Percentiles rank a stretch among this genome's conserved stretches.
These are phyloP conservation scores for Cyanidioschyzon merolae DNA, from an alignment of 23 red algal genomes.

Conservation along the genomic window DNA sequence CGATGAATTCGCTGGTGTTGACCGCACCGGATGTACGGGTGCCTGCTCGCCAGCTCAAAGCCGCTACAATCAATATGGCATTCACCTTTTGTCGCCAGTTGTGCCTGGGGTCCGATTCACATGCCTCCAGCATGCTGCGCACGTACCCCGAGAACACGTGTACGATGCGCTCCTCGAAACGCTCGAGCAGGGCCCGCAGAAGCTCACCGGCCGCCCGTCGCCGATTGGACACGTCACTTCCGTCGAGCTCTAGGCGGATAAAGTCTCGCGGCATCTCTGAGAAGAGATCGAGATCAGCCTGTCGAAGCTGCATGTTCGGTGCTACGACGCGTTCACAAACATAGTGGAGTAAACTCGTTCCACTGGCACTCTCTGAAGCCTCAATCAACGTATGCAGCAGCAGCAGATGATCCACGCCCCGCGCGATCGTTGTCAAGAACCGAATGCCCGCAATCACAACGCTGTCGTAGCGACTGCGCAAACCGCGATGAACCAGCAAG, in stretches of 20 bases:
- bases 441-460: slow-evolving; percentile 75
- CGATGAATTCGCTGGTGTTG: slow-evolving; percentile 48
- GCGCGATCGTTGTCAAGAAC: slow-evolving; percentile 60
- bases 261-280: slow-evolving; percentile 89
- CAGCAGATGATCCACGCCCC: slow-evolving; percentile 48
- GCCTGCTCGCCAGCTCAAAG: slow-evolving; percentile 84
- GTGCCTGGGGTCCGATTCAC: slow-evolving; percentile 17
- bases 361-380: background rate
- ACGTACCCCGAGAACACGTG: slow-evolving; percentile 57
- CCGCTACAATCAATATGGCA: slow-evolving; percentile 80
- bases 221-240: slow-evolving; percentile 68
- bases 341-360: slow-evolving; percentile 5
- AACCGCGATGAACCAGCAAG: slow-evolving; percentile 52
- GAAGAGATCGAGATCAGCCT: slow-evolving; percentile 83
- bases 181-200: slow-evolving; percentile 59
- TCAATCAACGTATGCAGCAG: slow-evolving; percentile 39
- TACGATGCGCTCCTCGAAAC: slow-evolving; percentile 55
- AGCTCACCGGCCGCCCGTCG: slow-evolving; percentile 73
- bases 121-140: slow-evolving; percentile 35
- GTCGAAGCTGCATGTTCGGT: slow-evolving; percentile 81
- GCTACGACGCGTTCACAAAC: slow-evolving; percentile 79
- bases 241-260: slow-evolving; percentile 91
- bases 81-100: slow-evolving; percentile 80
- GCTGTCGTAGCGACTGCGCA: slow-evolving; percentile 46
- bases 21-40: slow-evolving; percentile 60